Base-by-base conservation (phyloP, 352 stramenopile genomes). In the Aphanomyces cochlioides region DNA sequence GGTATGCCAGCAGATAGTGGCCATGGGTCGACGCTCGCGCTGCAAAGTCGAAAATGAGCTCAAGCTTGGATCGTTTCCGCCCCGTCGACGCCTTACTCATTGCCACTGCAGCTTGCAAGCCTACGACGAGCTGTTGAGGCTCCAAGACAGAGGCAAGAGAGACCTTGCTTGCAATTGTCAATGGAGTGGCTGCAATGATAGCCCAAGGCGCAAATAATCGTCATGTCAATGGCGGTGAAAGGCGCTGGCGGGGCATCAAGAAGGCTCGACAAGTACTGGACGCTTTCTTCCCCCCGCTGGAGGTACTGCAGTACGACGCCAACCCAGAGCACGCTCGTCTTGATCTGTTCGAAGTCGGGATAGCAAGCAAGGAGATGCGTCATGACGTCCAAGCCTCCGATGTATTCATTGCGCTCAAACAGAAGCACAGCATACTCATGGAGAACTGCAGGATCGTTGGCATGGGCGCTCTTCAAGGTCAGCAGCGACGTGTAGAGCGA, bases 351-450 rank as follows among this genome's bases (percentile, higher is more conserved):
- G 21, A 81, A 73, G 8, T 77, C 73, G 8, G 76, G 71, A 45
- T 88, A 90, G 13, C 78, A 74, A 65, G 89, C 76, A 38, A 93
- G 88, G 5, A 92, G 67, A n/a, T 75, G 77, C 0, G 78, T 79
- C 21, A 92, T 48, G 38, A 90, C 61, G 10, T 75, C 73, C 47
- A 92, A 70, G n/a, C 80, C 89, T 0, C 69, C 74, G 7, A 66
- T 58, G 48, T 87, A 82, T 45, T 82, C 75, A 7, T 80, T 74
- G 61, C 80, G 72, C 15, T 92, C 83, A 79, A 92, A 86, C 56
- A 81, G 75, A 45, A 92, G 80, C 19, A 90, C 58, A 3, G 83
- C 83, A 0, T 85, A 56, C 37, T 90, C 85, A 21, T 89, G 79
- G 3, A 92, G 72, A 2, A 89, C 48, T 5, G 78, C 77, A 37